Evolutionary conservation across 208 protist species (phyloP).

Genomic region (Trichomonas tenax): DNA sequence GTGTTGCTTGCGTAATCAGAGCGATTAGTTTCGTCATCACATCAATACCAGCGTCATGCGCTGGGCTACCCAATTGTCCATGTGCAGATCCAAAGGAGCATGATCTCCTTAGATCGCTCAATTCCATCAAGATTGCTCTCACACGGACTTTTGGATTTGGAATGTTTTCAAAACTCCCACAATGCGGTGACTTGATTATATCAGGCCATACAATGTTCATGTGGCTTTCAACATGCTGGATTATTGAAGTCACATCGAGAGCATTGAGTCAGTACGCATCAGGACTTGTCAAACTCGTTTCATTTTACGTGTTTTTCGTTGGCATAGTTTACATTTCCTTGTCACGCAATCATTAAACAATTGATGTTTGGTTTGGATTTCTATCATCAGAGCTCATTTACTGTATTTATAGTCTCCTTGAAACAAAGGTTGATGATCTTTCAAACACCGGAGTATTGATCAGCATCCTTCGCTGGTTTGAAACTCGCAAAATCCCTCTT

Average conservation of each 20-base stretch:
- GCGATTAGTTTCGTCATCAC: background rate
- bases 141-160: background rate
- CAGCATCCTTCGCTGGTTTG: background rate
- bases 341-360: background rate
- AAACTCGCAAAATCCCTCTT: background rate
- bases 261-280: no score
- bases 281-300: no score
- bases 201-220: conserved; percentile 6
- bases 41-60: background rate
- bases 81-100: background rate
- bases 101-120: background rate
- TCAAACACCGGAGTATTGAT: background rate
- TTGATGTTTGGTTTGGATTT: background rate
- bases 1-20: background rate
- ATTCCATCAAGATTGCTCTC: background rate
- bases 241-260: no score
- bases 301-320: no score
- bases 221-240: background rate
- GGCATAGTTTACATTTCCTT: background rate
- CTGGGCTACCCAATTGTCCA: background rate
- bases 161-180: background rate
- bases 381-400: background rate
- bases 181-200: background rate
- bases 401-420: background rate
- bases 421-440: no score